These are phyloP conservation scores for Medicago lupulina DNA, from an alignment of 306 rosid species.

Conservation along the genomic window DNA sequence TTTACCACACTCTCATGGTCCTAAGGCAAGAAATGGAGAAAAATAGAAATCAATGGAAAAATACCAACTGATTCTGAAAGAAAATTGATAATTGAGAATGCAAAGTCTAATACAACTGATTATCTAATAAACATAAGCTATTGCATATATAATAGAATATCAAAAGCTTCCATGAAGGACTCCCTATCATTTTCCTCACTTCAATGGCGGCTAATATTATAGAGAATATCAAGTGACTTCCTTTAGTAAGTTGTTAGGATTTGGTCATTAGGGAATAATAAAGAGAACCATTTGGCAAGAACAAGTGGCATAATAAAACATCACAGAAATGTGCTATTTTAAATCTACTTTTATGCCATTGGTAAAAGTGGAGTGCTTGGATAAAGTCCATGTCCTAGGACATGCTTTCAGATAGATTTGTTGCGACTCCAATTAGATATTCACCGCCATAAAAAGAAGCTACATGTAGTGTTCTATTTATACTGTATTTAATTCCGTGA, in stretches of 20 bases:
- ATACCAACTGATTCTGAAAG: constrained; percentile 24
- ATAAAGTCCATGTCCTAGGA: constrained; percentile 16
- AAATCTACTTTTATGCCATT: not conserved
- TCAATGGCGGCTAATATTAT: constrained; percentile 2
- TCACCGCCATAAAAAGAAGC: not conserved
- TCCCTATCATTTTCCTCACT: not conserved
- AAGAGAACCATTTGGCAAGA: constrained; percentile 17
- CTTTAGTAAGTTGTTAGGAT: not conserved
- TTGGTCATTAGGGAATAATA: constrained; percentile 7
- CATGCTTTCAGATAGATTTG: constrained; percentile 17
- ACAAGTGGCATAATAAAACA: not conserved
- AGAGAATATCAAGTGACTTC: constrained; percentile 10
- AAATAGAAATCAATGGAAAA: constrained; percentile 36
- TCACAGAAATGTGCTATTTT: not conserved
- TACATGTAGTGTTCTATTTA: not conserved
- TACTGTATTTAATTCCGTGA: not conserved
- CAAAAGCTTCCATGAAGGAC: constrained; percentile 3
- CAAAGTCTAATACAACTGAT: constrained; percentile 10
- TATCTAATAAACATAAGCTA: constrained; percentile 18
- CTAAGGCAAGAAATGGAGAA: constrained; percentile 51
- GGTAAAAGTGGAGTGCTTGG: constrained; percentile 8
- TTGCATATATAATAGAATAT: constrained; percentile 9
- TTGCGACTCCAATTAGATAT: too few species aligned
- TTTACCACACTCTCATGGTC: constrained; percentile 78
- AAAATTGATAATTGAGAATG: constrained; percentile 1